phyloP scores from a whole-genome alignment of 176 grass and related monocot species.

The Oryza glaberrima region DNA sequence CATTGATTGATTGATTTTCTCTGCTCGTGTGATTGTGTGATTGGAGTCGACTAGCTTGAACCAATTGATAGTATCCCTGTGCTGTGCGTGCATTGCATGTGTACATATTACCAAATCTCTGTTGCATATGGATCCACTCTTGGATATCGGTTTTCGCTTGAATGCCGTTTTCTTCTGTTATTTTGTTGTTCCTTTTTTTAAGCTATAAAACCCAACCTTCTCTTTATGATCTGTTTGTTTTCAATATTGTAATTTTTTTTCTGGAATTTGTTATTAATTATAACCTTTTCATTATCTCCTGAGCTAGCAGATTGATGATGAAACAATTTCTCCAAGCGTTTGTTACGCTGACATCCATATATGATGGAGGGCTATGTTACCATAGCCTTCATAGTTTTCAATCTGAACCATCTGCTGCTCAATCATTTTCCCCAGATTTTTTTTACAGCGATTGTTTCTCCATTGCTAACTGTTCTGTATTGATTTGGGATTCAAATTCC shows the following conservation, averaged over 20 bases:
- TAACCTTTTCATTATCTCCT: not conserved
- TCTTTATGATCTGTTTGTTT: not conserved
- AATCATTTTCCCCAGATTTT: not conserved
- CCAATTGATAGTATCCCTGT: no score
- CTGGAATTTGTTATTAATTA: not conserved
- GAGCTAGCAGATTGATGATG: conserved; percentile 48
- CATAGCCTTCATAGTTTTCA: conserved; percentile 54
- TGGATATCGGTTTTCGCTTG: no score
- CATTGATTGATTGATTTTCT: no score
- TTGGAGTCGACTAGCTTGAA: no score
- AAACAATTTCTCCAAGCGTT: conserved; percentile 39
- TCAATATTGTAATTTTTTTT: not conserved
- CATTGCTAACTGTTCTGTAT: not conserved
- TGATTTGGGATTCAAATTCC: not conserved
- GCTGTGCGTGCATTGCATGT: no score
- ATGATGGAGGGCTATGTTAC: conserved; percentile 40
- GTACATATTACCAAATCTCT: no score
- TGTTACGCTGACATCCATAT: conserved; percentile 36
- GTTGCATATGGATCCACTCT: no score
- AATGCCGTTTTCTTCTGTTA: no score
- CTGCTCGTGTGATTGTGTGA: no score
- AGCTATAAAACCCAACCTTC: no score
- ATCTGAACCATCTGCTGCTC: conserved; percentile 47
- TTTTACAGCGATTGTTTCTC: not conserved
- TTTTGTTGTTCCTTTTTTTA: no score